Evolutionary conservation across 495 filamentous ascomycete species (phyloP), one percentile per base, ranked within the genome.

Genomic region (Pyrenula aspistea): DNA sequence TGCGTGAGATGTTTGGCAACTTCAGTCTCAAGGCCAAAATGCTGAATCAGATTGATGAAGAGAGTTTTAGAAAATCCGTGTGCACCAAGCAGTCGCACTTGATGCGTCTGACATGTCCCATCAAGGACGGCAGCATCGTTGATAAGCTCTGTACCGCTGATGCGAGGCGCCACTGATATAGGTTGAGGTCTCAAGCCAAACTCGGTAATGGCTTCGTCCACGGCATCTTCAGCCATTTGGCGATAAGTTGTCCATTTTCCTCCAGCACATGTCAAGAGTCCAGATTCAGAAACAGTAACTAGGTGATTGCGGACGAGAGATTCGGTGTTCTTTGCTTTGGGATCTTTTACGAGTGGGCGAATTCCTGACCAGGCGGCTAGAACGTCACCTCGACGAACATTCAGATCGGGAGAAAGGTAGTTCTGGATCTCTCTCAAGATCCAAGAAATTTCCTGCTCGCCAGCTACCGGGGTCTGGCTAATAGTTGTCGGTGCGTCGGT

Each of bases 181-280:
- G 83, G 76, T 24, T 71, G 72, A 2, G 87, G 71, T 53, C 78
- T 73, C n/a, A 96, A 83, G 42, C 76, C 71, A 70, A 96, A 98
- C 22, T 77, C 71, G 31, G 79, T 75, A 66, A 98, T 79, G 19
- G 92, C 92, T 60, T 91, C 87, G 63, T 98, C 92, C 25, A 98
- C 93, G 55, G 87, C 85, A 68, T 98, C 92, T 72, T 98, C 92
- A 36, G 93, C 90, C 93, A 98, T 98, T 67, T 98, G 91, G 25
- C 93, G 86, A 72, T 98, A 98, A 2, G 93, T 98, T 2, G 93
- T 98, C 93, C 93, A 98, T 73, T 97, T 97, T 21, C 93, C 93
- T 59, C 93, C 93, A n/a, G 92, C 89, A 67, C 89, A 91, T 49
- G 93, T 98, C 53, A 98, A 68, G 24, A 98, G 83, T 2, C 93